These are phyloP conservation scores for Vigna nakashimae DNA, from an alignment of 306 rosid genomes.

Conservation along the genomic window DNA sequence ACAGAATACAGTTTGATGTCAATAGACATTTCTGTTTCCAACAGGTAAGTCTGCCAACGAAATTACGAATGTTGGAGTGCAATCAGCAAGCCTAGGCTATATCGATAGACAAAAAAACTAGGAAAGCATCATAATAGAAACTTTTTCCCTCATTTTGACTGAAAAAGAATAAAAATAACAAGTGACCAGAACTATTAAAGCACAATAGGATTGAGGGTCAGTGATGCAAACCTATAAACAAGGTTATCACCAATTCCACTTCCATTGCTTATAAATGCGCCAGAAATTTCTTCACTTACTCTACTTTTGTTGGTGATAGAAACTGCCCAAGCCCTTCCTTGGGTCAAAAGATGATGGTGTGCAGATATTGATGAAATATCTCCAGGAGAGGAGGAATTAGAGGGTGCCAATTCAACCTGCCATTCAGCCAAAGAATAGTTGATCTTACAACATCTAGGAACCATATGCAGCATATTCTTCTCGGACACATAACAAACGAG, in stretches of 20 bases:
- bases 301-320: slow-evolving; percentile 71
- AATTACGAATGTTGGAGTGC: slow-evolving; percentile 3
- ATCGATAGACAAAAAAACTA: slow-evolving; percentile 18
- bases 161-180: neutral
- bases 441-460: slow-evolving; percentile 32
- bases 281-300: slow-evolving; percentile 71
- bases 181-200: slow-evolving; percentile 22
- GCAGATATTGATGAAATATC: slow-evolving; percentile 54
- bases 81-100: neutral
- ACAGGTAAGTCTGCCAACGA: slow-evolving; percentile 1
- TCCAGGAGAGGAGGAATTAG: slow-evolving; percentile 56
- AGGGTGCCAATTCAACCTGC: slow-evolving; percentile 64
- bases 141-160: neutral
- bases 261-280: slow-evolving; percentile 48
- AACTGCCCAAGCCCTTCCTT: slow-evolving; percentile 89
- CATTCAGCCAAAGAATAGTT: slow-evolving; percentile 38
- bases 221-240: slow-evolving; percentile 75
- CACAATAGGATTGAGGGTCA: slow-evolving; percentile 26
- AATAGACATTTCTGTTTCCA: slow-evolving; percentile 28
- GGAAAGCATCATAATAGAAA: slow-evolving; percentile 7
- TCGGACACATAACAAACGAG: slow-evolving; percentile 10
- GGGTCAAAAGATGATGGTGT: slow-evolving; percentile 56
- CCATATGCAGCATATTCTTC: slow-evolving; percentile 38
- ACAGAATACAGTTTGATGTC: slow-evolving; percentile 38
- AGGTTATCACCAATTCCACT: slow-evolving; percentile 60